Base-by-base conservation (phyloP, 2,329 filamentous ascomycete species). In the Microdochium nivale region DNA sequence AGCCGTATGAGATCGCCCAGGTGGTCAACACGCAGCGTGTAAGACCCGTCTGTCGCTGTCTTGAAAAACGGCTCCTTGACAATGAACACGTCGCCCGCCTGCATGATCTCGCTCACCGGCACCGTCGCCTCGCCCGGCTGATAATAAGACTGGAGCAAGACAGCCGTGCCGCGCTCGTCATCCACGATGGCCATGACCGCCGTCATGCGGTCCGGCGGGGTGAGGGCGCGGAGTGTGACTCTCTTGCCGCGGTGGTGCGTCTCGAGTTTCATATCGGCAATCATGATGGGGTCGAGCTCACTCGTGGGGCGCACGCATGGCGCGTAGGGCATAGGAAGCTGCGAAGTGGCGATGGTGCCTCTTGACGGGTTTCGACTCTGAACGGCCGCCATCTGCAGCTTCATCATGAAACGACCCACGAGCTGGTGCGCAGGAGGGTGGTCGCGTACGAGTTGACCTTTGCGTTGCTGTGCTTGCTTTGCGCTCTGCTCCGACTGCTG, bases 51-150 rank as follows among this genome's bases (percentile, higher is more conserved):
- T 0, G 58, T 60, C 24, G 65, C 65, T 0, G 59, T 27, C 54
- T 74, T 77, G 56, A 80, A 70, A 56, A 72, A 81, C 0, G 78
- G 77, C 52, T 81, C 78, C 54, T 80, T 83, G 25, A 82, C 50
- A 25, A 80, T 57, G 11, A 71, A 65, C 0, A 72, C 57, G 13
- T 60, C 63, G 1, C 65, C 63, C 4, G 62, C 50, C 0, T 57
- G 53, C 2, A 79, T 49, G 0, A 70, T 57, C 5, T 72, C 60
- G 3, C 66, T 55, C 0, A 59, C 59, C 2, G 67, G 56, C 0
- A 70, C 60, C 1, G 65, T 52, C 1, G 60, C 53, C 25, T 72
- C 69, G 2, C 67, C 63, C 7, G 68, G 69, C 43, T 74, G 71
- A 47, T 76, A 65, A 52, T 73, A 69, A 0, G 76, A 56, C 52